Evolutionary conservation across 192 early-diverging fungal species (phyloP), one percentile per base, ranked within the genome.

Genomic region (Coemansia sp.): DNA sequence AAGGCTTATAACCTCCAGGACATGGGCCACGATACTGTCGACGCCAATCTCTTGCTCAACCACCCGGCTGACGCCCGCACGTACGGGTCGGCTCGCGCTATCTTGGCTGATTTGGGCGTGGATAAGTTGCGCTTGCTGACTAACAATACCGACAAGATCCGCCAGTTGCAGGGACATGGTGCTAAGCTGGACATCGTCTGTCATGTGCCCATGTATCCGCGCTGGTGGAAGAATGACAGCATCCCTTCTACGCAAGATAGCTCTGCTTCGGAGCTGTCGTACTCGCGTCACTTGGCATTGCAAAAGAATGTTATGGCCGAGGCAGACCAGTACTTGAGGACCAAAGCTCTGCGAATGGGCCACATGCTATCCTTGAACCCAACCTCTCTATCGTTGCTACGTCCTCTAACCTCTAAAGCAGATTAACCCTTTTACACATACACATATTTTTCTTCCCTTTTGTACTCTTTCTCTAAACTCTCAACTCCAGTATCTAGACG

Each of bases 1-100:
- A 90, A 93, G 73, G 97, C 97, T 10, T 99, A 99, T 77, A 99
- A 99, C 73, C 81, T 99, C 36, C 95, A 97, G 68, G 97, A 99
- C 78, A 81, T 93, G 64, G 97, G 97, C 34, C 91, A 95, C 68
- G 95, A 99, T 72, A 99, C 97, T 0, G 89, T 95, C 29, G 87
- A 88, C 45, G 97, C 97, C 50, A 99, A 99, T 68, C 56, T 97
- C 21, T 70, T 94, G 50, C 81, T 99, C 31, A 89, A 94, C 72
- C 94, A 96, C 67, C 93, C 93, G 9, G 87, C 94, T 6, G 97
- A 99, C 70, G 92, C 91, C n/a, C 91, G 97, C n/a, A 91, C 88
- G 0, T 99, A 99, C 72, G 89, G 90, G 9, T 86, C 96, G 16
- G 97, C 97, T 2, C 86, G 89, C 31, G 89, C 91, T 14, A 99